Base-by-base conservation (phyloP, 805 yeast species). In the Teunomyces lycoperdinae region DNA sequence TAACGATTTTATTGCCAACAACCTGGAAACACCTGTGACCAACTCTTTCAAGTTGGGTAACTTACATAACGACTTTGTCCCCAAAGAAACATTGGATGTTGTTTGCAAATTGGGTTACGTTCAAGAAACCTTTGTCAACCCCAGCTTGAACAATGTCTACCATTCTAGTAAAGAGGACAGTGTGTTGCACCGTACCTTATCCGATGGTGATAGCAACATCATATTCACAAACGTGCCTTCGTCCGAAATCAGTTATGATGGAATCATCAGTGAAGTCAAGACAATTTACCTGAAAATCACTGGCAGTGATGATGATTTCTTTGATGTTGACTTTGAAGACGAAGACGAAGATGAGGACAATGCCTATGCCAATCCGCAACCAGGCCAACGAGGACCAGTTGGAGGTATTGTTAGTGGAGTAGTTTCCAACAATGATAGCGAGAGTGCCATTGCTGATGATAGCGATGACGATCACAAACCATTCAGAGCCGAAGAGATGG, bases 271-370 rank as follows among this genome's bases (percentile, higher is more conserved):
- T 2, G 94, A 89, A 51, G 89, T 91, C 5, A 86, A 83, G 61
- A 70, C 80, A 16, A 63, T 92, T 36, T 92, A 89, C 64, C 83
- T 81, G 51, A 75, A 78, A 48, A 84, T 92, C 52, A 95, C 94
- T 9, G 98, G 98, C 8, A 80, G 96, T 1, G 94, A 87, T 62
- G 97, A 92, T 58, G 98, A 92, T 67, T 94, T 94, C 70, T 92
- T 92, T 62, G 96, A 89, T 64, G 88, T 92, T 36, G 98, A 92
- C 67, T 92, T 92, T 62, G 97, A 92, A 67, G 98, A 92, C 64
- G 97, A 90, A 16, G 96, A 87, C 39, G 91, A 83, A 31, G 76
- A 73, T 4, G 48, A 50, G 26, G 53, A 41, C 24, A 38, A 16
- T 6, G 27, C 32, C 13, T 46, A 47, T 29, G 49, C 50, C 10